Evolutionary conservation across 2,329 filamentous ascomycete genomes (phyloP).

Genomic region (Fusarium keratoplasticum): DNA sequence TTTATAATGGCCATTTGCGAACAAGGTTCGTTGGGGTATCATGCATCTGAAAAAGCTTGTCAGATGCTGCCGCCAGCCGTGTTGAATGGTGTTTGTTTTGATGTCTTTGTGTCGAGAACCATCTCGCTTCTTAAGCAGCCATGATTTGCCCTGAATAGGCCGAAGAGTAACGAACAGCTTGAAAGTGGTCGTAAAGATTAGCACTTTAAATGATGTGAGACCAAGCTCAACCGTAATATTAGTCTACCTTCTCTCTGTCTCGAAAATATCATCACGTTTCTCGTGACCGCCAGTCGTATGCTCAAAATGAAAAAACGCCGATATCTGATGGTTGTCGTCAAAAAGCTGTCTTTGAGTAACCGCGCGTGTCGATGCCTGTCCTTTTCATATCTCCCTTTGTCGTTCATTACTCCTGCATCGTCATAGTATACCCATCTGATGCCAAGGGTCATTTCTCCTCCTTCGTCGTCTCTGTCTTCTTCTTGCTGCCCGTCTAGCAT

Average conservation of each 20-base stretch:
- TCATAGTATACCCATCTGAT: slow-evolving; percentile 36
- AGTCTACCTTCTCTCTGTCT: background rate
- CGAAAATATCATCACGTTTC: background rate
- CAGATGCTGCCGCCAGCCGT: background rate
- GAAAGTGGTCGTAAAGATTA: background rate
- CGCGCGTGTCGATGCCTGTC: background rate
- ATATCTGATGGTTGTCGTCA: background rate
- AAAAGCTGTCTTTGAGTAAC: background rate
- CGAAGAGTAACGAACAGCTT: background rate
- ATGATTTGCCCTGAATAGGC: background rate
- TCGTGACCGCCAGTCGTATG: background rate
- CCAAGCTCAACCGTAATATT: background rate
- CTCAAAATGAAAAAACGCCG: background rate
- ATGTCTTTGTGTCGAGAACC: background rate
- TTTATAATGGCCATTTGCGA: background rate
- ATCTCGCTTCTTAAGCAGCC: background rate
- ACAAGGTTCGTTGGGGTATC: background rate
- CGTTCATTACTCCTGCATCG: slow-evolving; percentile 1
- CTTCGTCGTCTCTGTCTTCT: slow-evolving; percentile 30
- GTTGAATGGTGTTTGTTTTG: background rate
- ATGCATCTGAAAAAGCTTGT: background rate
- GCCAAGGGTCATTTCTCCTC: slow-evolving; percentile 35
- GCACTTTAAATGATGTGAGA: background rate
- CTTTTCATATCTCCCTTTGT: background rate
- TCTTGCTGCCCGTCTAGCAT: slow-evolving; percentile 34